phyloP scores from a whole-genome alignment of 768 basidiomycete genomes.

The Obba rivulosa region DNA sequence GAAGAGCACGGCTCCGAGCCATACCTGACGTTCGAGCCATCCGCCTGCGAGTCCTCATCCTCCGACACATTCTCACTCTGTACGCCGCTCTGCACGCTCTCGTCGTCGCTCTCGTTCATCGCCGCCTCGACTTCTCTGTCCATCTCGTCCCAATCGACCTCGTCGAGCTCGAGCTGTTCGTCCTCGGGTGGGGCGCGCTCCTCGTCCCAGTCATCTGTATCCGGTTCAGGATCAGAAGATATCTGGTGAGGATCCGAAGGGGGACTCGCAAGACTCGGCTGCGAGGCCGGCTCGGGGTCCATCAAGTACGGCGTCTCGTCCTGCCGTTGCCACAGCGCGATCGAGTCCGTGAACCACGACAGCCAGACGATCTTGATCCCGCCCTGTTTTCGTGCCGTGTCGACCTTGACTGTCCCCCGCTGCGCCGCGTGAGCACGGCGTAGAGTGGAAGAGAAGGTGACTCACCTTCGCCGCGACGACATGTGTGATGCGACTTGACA shows the following conservation, averaged over 20 bases:
- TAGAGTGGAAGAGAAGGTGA: slow-evolving; percentile 7
- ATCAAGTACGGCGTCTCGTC: slow-evolving; percentile 76
- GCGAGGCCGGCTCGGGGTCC: slow-evolving; percentile 43
- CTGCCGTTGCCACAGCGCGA: slow-evolving; percentile 82
- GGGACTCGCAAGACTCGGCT: slow-evolving; percentile 32
- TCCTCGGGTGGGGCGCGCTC: slow-evolving; percentile 11
- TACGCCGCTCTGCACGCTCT: slow-evolving; percentile 32
- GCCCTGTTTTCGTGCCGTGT: slow-evolving; percentile 70
- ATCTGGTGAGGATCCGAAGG: slow-evolving; percentile 44
- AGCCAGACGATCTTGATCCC: slow-evolving; percentile 83
- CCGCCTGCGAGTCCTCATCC: slow-evolving; percentile 43
- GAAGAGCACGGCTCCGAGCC: neutral
- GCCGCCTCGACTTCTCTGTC: slow-evolving; percentile 86
- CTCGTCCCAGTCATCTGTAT: slow-evolving; percentile 63
- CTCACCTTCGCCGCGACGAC: slow-evolving; percentile 85
- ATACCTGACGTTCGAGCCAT: slow-evolving; percentile 43
- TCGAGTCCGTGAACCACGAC: slow-evolving; percentile 84
- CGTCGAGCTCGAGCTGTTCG: slow-evolving; percentile 41
- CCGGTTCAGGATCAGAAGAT: slow-evolving; percentile 64
- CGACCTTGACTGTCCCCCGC: slow-evolving; percentile 91
- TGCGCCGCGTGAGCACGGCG: slow-evolving; percentile 24
- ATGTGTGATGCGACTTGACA: slow-evolving; percentile 71
- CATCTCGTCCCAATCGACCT: slow-evolving; percentile 78
- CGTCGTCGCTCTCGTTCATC: slow-evolving; percentile 76
- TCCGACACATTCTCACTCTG: slow-evolving; percentile 43